phyloP scores from a whole-genome alignment of 2,329 filamentous ascomycete genomes.

The Pseudogymnoascus sp. region DNA sequence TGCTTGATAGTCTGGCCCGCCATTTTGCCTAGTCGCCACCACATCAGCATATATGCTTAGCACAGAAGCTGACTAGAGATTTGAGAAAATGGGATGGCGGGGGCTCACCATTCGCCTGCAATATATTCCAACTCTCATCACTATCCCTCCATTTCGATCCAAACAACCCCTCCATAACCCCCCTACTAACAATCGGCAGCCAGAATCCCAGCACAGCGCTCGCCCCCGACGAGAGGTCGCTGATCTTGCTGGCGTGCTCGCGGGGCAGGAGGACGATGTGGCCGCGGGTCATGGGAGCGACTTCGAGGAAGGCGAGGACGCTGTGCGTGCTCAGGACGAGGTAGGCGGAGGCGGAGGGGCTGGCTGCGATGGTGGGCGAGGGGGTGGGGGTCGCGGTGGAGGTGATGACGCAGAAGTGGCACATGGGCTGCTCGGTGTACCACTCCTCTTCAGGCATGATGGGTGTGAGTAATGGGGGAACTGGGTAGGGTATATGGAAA shows the following conservation, averaged over 20 bases:
- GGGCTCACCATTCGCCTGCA: conserved; percentile 73
- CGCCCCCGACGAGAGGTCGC: conserved; percentile 54
- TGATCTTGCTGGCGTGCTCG: conserved; percentile 65
- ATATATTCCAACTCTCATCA: conserved; percentile 64
- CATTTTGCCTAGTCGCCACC: conserved; percentile 47
- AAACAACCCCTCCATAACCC: conserved; percentile 61
- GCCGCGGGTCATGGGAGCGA: conserved; percentile 71
- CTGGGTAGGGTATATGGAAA: no score
- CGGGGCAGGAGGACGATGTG: conserved; percentile 76
- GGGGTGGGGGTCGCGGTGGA: conserved; percentile 39
- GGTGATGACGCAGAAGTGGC: conserved; percentile 55
- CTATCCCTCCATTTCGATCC: conserved; percentile 37
- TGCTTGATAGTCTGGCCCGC: conserved; percentile 91
- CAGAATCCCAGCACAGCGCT: conserved; percentile 56
- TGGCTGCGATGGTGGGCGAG: conserved; percentile 29
- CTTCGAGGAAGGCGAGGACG: conserved; percentile 82
- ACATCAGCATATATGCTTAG: not conserved
- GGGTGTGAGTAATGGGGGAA: not conserved
- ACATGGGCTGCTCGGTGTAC: conserved; percentile 27
- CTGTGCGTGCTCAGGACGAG: conserved; percentile 67
- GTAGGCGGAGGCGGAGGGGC: conserved; percentile 39
- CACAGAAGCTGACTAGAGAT: not conserved
- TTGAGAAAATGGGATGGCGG: not conserved
- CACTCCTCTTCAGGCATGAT: not conserved
- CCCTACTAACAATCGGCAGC: conserved; percentile 64